Percentiles rank a stretch among this genome's conserved stretches.
phyloP scores from a whole-genome alignment of 768 basidiomycete genomes.

The Hypsizygus marmoreus region DNA sequence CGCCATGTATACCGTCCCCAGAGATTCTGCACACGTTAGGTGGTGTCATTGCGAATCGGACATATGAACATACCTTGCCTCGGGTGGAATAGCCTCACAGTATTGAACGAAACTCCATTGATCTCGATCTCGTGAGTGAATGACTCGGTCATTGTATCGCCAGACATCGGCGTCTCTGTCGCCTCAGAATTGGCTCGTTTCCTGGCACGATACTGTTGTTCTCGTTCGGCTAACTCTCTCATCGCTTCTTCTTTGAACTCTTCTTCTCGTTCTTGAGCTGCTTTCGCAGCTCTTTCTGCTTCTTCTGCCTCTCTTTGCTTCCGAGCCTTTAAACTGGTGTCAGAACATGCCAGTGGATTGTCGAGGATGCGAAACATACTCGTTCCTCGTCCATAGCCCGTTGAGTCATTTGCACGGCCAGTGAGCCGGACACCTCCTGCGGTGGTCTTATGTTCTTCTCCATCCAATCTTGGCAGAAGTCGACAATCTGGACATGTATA shows the following conservation, averaged over 20 bases:
- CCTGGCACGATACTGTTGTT: slow-evolving; percentile 55
- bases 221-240: slow-evolving; percentile 55
- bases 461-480: slow-evolving; percentile 73
- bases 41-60: not conserved
- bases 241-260: slow-evolving; percentile 69
- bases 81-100: slow-evolving; percentile 74
- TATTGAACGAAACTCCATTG: slow-evolving; percentile 58
- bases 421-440: slow-evolving; percentile 63
- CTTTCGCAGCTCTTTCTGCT: slow-evolving; percentile 52
- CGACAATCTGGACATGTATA: slow-evolving; percentile 52
- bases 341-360: not conserved
- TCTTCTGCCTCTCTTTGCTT: slow-evolving; percentile 58
- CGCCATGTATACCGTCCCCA: slow-evolving; percentile 71
- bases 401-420: slow-evolving; percentile 78
- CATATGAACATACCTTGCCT: slow-evolving; percentile 50
- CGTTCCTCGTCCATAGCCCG: slow-evolving; percentile 71
- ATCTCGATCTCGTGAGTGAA: slow-evolving; percentile 61
- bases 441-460: slow-evolving; percentile 54
- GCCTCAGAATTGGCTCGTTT: slow-evolving; percentile 71
- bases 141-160: slow-evolving; percentile 59
- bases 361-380: slow-evolving; percentile 36
- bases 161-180: slow-evolving; percentile 58
- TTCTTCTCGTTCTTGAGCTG: slow-evolving; percentile 62
- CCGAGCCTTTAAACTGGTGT: slow-evolving; percentile 44
- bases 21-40: slow-evolving; percentile 42